Percentiles rank a stretch among this genome's conserved stretches.
These are phyloP conservation scores for Amanita polypyramis DNA, from an alignment of 768 basidiomycete genomes.

Conservation along the genomic window DNA sequence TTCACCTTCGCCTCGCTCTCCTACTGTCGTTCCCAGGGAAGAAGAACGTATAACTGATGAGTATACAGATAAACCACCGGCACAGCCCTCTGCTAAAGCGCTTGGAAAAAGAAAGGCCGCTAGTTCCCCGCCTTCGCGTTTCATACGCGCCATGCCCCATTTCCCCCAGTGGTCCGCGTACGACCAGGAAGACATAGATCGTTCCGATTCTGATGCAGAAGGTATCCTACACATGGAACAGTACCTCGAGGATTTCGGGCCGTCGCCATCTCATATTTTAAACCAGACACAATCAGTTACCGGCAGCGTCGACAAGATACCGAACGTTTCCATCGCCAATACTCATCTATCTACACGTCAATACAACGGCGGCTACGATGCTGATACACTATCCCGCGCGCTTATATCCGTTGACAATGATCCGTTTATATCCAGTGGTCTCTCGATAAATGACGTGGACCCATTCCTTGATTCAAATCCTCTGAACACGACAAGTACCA, in stretches of 20 bases:
- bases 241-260: constrained; percentile 1
- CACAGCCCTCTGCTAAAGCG: constrained; percentile 21
- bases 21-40: not conserved
- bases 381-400: constrained; percentile 1
- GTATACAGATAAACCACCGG: not conserved
- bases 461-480: not conserved
- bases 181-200: not conserved
- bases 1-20: not conserved
- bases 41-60: not conserved
- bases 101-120: constrained; percentile 21
- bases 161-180: not conserved
- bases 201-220: constrained; percentile 2
- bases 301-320: not conserved
- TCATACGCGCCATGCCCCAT: not conserved
- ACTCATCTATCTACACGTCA: not conserved
- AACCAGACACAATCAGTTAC: not conserved
- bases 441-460: not conserved
- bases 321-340: not conserved
- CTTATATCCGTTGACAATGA: constrained; percentile 5
- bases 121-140: constrained; percentile 4
- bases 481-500: not conserved
- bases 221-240: constrained; percentile 1
- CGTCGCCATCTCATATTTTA: not conserved
- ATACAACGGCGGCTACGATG: not conserved
- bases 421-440: constrained; percentile 2